Conservation (phyloP, 371 early-diverging fungal genomes). For the Mortierella sp. region DNA sequence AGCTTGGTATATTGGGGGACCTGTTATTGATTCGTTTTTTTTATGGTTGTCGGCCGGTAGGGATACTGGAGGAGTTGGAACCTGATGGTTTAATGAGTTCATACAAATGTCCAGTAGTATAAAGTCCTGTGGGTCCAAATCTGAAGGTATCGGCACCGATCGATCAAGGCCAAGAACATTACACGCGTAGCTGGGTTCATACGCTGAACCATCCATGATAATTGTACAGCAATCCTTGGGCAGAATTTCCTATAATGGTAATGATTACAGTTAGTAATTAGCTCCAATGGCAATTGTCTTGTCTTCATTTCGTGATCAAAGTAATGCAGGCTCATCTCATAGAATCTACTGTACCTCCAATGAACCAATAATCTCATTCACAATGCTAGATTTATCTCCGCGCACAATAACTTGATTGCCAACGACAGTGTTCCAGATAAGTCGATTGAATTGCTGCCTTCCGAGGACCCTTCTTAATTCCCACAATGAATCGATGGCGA, state of each 20-base stretch:
- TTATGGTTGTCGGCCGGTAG: constrained; percentile 13
- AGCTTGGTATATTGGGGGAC: constrained; percentile 32
- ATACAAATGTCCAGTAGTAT: constrained; percentile 46
- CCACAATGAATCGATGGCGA: constrained; percentile 50
- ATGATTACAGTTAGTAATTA: neutral
- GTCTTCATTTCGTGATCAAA: neutral
- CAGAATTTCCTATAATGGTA: constrained; percentile 30
- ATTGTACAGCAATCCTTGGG: constrained; percentile 50
- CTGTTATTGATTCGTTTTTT: constrained; percentile 10
- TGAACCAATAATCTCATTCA: constrained; percentile 44
- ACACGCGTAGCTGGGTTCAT: constrained; percentile 49
- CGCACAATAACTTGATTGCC: constrained; percentile 64
- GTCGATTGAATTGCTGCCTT: constrained; percentile 49
- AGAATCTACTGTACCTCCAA: constrained; percentile 52
- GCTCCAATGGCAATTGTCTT: neutral
- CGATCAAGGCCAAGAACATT: constrained; percentile 51
- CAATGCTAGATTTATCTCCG: constrained; percentile 48
- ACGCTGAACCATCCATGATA: constrained; percentile 25
- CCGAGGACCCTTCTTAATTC: constrained; percentile 53
- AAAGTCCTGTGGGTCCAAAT: constrained; percentile 48
- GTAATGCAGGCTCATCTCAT: neutral
- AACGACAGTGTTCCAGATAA: constrained; percentile 59
- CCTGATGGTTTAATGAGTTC: constrained; percentile 16
- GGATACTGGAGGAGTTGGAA: constrained; percentile 36
- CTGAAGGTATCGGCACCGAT: constrained; percentile 46